Evolutionary conservation across 768 basidiomycete genomes (phyloP), one percentile per base, ranked within the genome.

Genomic region (Tulasnella sp.): DNA sequence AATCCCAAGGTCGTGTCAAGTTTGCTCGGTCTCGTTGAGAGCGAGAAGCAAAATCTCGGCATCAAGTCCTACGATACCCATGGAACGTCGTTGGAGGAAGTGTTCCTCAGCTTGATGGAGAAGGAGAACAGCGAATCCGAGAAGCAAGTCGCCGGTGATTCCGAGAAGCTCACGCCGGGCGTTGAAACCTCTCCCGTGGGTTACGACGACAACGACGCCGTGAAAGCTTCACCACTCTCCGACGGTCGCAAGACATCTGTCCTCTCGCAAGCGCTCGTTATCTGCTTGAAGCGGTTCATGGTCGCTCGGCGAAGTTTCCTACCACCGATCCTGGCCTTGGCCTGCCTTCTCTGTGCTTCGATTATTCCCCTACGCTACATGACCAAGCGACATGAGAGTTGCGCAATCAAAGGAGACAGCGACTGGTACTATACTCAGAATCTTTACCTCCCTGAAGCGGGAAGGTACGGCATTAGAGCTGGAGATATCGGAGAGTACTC

Each of bases 51-150:
- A 5, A 79, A 80, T 0, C 85, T 86, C 61, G 78, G 82, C 11
- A 85, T 92, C 48, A 81, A 81, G 0, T 89, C 89, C 0, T 92
- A 91, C 81, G 91, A 93, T 77, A 86, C 93, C 32, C 83, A 91
- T 29, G 90, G 91, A 13, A 91, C 92, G 0, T 89, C 92, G 10
- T 91, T 95, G 55, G 93, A 95, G 83, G 92, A 93, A 77, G 91
- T 95, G 69, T 94, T 95, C 85, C 86, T 95, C 26, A 86, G 88
- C 55, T 83, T 95, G 23, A 93, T 93, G 91, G 83, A 40, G 35
- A 44, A 32, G 61, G 79, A 81, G 61, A 26, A n/a, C 40, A 71
- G 83, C 70, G 85, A 87, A 4, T 81, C 83, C 74, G 77, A 57
- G 32, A 81, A 70, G 1, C 84, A 87, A 37, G 83, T 86, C 18